Base-by-base conservation (phyloP, 2,329 filamentous ascomycete species). In the Xylaria polymorpha region DNA sequence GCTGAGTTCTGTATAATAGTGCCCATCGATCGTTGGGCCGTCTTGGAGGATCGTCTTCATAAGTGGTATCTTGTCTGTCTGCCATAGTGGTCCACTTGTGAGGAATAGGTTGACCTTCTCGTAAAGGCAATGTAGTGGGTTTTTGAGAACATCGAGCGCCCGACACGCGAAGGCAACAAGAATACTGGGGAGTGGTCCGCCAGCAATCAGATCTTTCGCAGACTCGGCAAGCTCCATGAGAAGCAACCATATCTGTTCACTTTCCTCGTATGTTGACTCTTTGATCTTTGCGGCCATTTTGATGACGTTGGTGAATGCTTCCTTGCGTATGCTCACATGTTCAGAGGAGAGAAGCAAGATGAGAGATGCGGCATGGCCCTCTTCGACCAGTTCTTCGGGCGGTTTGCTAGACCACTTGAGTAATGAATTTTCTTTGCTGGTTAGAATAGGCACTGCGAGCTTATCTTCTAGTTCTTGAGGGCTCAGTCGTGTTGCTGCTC, bases 81-180 rank as follows among this genome's bases (percentile, higher is more conserved):
- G 85, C 95, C 95, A 98, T 29, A 85, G 80, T 0, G 95, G 94
- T 0, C 90, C 88, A 61, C 90, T 90, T 25, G 93, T 93, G 43
- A 98, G 87, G 79, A 94, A 98, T 6, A 86, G 85, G 82, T 97
- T 97, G 80, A 96, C 83, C 78, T 97, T 97, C 67, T 90, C 88
- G 78, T 97, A 98, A 44, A 98, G 87, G 69, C 88, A 88, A 77
- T 97, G 93, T 18, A 94, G 85, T 0, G 95, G 95, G 70, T 93
- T 90, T 25, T 85, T 87, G 55, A 97, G 82, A 18, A 97, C 88
- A 1, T 86, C 82, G 8, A 97, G 84, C 1, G 90, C 89, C 72
- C 89, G 88, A 56, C 87, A 85, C 8, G 93, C 91, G 74, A 97
- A 96, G 12, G 91, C 88, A n/a, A 90, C 87, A 6, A 93, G 89